Conservation (phyloP, 2,329 filamentous ascomycete genomes). For the Alternaria rosae region DNA sequence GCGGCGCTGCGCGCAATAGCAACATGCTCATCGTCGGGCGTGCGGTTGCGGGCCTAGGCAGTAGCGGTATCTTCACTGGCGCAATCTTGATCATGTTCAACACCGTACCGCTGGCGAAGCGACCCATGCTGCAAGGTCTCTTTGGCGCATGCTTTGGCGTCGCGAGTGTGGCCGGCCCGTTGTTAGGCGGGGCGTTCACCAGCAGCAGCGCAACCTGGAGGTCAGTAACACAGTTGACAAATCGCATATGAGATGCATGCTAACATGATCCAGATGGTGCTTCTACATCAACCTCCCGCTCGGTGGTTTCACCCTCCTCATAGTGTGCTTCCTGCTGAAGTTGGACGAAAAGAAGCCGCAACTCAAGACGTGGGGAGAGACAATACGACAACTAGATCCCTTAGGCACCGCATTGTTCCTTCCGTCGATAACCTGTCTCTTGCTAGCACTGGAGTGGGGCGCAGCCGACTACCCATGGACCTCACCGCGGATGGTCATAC, state of each 20-base stretch:
- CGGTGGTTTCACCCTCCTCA: slow-evolving; percentile 52
- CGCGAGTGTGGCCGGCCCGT: slow-evolving; percentile 53
- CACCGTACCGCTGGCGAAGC: slow-evolving; percentile 50
- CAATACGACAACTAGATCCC: slow-evolving; percentile 52
- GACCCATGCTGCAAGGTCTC: slow-evolving; percentile 52
- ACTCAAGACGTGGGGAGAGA: slow-evolving; percentile 38
- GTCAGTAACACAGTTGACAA: neutral
- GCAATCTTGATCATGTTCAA: slow-evolving; percentile 45
- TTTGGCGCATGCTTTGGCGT: slow-evolving; percentile 51
- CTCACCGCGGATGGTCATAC: slow-evolving; percentile 51
- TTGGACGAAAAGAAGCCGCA: slow-evolving; percentile 41
- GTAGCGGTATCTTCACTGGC: slow-evolving; percentile 44
- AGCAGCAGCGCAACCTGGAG: slow-evolving; percentile 51
- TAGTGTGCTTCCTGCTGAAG: slow-evolving; percentile 45
- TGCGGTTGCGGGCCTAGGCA: slow-evolving; percentile 41
- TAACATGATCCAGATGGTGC: slow-evolving; percentile 47
- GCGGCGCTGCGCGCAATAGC: slow-evolving; percentile 53
- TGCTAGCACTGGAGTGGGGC: slow-evolving; percentile 59
- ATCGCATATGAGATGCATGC: neutral
- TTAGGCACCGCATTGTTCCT: slow-evolving; percentile 52
- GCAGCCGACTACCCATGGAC: slow-evolving; percentile 54
- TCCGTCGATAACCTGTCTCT: slow-evolving; percentile 54
- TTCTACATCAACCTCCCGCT: slow-evolving; percentile 62
- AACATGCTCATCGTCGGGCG: slow-evolving; percentile 42
- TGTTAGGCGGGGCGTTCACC: slow-evolving; percentile 55